phyloP scores from a whole-genome alignment of 805 yeast species.

The Lachancea cidri region DNA sequence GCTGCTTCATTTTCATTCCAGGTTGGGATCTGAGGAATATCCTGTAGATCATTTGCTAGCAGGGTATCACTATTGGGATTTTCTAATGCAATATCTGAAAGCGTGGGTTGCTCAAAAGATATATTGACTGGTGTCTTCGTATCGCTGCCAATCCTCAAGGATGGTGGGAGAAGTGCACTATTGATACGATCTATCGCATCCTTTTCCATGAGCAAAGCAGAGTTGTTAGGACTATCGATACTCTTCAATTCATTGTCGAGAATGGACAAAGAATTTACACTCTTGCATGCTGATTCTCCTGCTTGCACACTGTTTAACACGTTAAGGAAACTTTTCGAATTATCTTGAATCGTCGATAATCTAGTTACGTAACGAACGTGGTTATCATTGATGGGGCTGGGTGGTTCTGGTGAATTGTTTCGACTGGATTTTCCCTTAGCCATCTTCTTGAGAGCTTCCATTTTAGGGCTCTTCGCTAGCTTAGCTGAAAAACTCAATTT shows the following conservation, averaged over 20 bases:
- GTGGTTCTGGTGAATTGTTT: neutral
- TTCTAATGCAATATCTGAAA: neutral
- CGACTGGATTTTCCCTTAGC: neutral
- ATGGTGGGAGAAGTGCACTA: constrained; percentile 30
- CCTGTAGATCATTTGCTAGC: constrained; percentile 14
- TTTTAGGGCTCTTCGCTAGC: constrained; percentile 1
- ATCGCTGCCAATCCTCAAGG: constrained; percentile 8
- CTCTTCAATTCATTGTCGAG: constrained; percentile 8
- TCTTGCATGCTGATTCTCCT: neutral
- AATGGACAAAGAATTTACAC: neutral
- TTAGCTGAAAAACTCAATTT: neutral
- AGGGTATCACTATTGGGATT: constrained; percentile 1
- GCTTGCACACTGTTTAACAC: constrained; percentile 7
- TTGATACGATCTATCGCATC: constrained; percentile 28
- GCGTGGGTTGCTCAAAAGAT: neutral
- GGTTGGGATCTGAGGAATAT: constrained; percentile 19
- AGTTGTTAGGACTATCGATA: constrained; percentile 4
- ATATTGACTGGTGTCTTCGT: neutral
- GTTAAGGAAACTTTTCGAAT: constrained; percentile 22
- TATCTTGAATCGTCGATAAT: constrained; percentile 28
- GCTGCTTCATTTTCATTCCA: neutral
- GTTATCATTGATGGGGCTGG: neutral
- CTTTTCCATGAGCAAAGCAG: constrained; percentile 22
- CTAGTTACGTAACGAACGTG: constrained; percentile 22
- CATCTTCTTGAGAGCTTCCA: constrained; percentile 1